Percentiles rank a stretch among this genome's conserved stretches.
Evolutionary conservation across 768 basidiomycete genomes (phyloP).

Genomic region (Lactarius sp.): DNA sequence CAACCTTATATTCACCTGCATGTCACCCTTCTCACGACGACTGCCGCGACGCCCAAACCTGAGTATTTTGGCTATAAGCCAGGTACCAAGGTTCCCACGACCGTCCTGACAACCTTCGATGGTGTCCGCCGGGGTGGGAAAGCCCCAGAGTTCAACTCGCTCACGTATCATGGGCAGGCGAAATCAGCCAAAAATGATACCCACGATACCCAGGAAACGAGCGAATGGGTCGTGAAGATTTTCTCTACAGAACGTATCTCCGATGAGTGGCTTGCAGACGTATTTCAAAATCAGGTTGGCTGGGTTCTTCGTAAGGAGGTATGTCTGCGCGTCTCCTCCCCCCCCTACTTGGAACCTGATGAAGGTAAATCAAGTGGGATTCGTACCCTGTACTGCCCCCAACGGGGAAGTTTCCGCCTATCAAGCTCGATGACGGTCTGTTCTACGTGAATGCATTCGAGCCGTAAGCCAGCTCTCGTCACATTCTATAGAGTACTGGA

Average conservation of each 20-base stretch:
- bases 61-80: conserved; percentile 59
- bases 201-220: conserved; percentile 16
- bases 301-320: conserved; percentile 85
- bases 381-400: conserved; percentile 73
- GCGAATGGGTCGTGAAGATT: conserved; percentile 79
- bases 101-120: conserved; percentile 69
- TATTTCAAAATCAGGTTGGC: conserved; percentile 63
- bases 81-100: conserved; percentile 46
- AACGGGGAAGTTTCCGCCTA: conserved; percentile 62
- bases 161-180: conserved; percentile 57
- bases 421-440: conserved; percentile 70
- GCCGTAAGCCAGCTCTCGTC: conserved; percentile 48
- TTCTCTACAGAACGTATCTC: conserved; percentile 64
- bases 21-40: conserved; percentile 86
- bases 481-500: background rate
- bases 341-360: conserved; percentile 15
- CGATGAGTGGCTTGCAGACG: conserved; percentile 61
- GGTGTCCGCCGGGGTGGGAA: conserved; percentile 50
- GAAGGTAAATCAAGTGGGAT: conserved; percentile 54
- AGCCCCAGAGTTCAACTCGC: conserved; percentile 79
- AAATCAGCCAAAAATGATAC: conserved; percentile 38
- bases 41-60: conserved; percentile 52
- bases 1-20: conserved; percentile 82
- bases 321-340: conserved; percentile 11
- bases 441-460: conserved; percentile 94